Evolutionary conservation across 495 filamentous ascomycete species (phyloP).

Genomic region (Aspergillus ellipticus): DNA sequence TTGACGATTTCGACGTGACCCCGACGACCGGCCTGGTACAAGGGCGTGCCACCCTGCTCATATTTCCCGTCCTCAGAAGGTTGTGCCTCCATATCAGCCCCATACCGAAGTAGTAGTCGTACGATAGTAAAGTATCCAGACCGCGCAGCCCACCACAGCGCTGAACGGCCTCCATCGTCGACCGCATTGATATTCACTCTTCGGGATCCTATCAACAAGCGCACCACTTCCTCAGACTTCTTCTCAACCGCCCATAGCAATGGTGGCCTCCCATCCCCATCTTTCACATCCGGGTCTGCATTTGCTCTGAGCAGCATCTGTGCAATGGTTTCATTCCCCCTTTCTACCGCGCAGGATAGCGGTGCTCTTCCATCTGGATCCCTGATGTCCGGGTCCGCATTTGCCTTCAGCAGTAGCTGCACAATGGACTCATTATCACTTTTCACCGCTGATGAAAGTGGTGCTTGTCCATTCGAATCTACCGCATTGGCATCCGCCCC

Average conservation of each 20-base stretch:
- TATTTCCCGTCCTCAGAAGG: constrained; percentile 7
- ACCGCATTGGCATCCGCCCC: constrained; percentile 9
- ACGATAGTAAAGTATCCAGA: constrained; percentile 21
- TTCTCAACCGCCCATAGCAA: constrained; percentile 34
- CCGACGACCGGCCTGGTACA: constrained; percentile 24
- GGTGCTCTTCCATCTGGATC: constrained; percentile 14
- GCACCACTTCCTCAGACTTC: constrained; percentile 32
- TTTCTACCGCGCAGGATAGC: constrained; percentile 13
- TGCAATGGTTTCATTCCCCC: not conserved
- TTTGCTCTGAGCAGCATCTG: not conserved
- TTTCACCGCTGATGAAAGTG: constrained; percentile 16
- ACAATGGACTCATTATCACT: constrained; percentile 27
- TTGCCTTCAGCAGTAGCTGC: constrained; percentile 23
- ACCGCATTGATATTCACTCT: constrained; percentile 24
- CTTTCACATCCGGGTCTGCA: constrained; percentile 2
- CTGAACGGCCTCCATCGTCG: constrained; percentile 31
- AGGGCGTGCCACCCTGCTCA: constrained; percentile 13
- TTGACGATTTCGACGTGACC: constrained; percentile 20
- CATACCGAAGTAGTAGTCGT: constrained; percentile 15
- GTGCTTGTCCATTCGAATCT: constrained; percentile 7
- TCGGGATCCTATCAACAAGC: constrained; percentile 21
- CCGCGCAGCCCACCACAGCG: constrained; percentile 32
- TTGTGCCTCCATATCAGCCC: constrained; percentile 18
- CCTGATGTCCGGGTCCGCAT: constrained; percentile 7
- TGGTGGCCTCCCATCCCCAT: constrained; percentile 26